Base-by-base conservation (phyloP, 2,329 filamentous ascomycete genomes). In the Periconia sp. region DNA sequence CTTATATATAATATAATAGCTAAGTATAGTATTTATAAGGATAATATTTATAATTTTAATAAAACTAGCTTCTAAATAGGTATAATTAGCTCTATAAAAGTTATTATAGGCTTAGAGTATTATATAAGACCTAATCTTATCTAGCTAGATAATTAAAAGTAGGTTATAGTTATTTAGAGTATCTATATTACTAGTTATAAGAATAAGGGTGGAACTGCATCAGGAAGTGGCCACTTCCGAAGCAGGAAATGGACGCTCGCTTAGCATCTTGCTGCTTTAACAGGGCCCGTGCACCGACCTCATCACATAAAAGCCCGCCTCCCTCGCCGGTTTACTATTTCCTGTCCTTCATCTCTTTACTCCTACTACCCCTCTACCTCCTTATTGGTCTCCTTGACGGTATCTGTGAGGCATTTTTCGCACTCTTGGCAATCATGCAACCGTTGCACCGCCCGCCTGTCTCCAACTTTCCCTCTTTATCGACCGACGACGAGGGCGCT, bases 221-320 rank as follows among this genome's bases (percentile, higher is more conserved):
- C 25, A 19, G 45, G 49, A 50, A 57, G 50, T 54, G 24, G 46
- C 45, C 2, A 46, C 45, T 54, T 49, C 44, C 29, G 18, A 40
- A 52, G 46, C 38, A 23, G 54, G 33, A 57, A 57, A 54, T 45
- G 13, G 43, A 54, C 1, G 41, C 47, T 52, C 33, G 13, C 52
- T 56, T 58, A 24, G 52, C 40, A 16, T 17, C 43, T 52, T 33
- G 44, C 54, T 25, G 42, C 52, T 56, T 56, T 58, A 56, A 54
- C 51, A 19, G 48, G 37, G 54, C 44, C 52, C 33, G 42, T 58
- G 44, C 50, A 33, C 48, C 30, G 26, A 56, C 50, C 39, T 28
- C 40, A 54, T 46, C 30, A 48, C 32, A 52, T 58, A 58, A 37
- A 58, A 58, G 32, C 40, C 41, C 35, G 36, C 43, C 26, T 6